Conservation (phyloP, 2,329 filamentous ascomycete species). For the Alternaria burnsii region DNA sequence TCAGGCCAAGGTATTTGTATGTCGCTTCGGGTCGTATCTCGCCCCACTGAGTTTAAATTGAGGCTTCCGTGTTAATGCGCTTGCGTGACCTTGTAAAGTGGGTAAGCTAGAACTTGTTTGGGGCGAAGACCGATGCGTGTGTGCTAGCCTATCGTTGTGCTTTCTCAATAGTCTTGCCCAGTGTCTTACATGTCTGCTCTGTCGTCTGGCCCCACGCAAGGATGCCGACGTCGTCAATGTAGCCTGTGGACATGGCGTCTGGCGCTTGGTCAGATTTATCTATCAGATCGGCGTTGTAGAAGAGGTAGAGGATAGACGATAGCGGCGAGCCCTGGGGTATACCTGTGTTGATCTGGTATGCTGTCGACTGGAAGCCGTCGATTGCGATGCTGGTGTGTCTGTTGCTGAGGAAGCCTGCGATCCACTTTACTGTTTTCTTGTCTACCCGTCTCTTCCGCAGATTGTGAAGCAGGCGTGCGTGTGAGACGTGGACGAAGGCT, state of each 20-base stretch:
- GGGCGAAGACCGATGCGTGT: constrained; percentile 38
- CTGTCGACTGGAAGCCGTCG: constrained; percentile 17
- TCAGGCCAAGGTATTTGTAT: constrained; percentile 29
- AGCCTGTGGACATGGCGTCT: constrained; percentile 24
- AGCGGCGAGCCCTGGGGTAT: constrained; percentile 44
- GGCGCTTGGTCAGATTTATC: constrained; percentile 25
- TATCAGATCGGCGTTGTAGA: constrained; percentile 45
- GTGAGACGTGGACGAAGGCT: constrained; percentile 41
- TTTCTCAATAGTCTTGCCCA: constrained; percentile 22
- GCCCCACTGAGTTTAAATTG: constrained; percentile 28
- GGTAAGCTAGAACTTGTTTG: constrained; percentile 41
- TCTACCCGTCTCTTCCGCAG: constrained; percentile 25
- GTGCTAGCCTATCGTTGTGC: constrained; percentile 31
- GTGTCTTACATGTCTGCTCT: constrained; percentile 26
- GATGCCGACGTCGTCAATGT: constrained; percentile 36
- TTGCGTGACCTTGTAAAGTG: constrained; percentile 33
- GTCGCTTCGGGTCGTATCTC: constrained; percentile 18
- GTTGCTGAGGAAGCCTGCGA: constrained; percentile 28
- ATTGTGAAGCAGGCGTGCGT: constrained; percentile 34
- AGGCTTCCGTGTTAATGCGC: constrained; percentile 17
- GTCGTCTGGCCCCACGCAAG: constrained; percentile 24
- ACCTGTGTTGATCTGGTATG: constrained; percentile 27
- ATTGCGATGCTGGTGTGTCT: constrained; percentile 26
- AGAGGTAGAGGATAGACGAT: constrained; percentile 45
- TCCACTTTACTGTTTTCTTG: constrained; percentile 24